Base-by-base conservation (phyloP, 176 grass and related monocot genomes). In the Themeda triandra region DNA sequence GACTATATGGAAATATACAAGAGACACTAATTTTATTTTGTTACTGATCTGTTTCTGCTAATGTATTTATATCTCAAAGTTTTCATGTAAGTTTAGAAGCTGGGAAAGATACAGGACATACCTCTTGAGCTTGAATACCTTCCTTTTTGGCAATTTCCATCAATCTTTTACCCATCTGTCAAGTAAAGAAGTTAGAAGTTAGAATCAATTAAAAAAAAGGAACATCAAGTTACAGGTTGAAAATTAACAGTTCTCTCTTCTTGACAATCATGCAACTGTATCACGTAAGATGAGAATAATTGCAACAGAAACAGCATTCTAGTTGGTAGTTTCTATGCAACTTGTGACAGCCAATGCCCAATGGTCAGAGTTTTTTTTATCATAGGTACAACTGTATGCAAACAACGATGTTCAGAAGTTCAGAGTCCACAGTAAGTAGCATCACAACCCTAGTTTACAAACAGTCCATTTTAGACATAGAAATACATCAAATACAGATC, bases 161-260 rank as follows among this genome's bases (percentile, higher is more conserved):
- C 88, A 99, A 90, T 83, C 97, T 94, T 82, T 99, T 99, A 75
- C 91, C 93, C 97, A 99, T 99, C 97, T 99, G 90, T 81, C 71
- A 28, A 84, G n/a, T 68, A 15, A n/a, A 87, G 14, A 80, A 75
- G 40, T 90, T 87, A 90, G 63, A 80, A 62, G 31, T 28, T 6
- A 32, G 8, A 41, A 41, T n/a, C n/a, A n/a, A n/a, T n/a, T n/a
- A n/a, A 82, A 76, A 83, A 0, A 17, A 66, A 66, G 69, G 79
- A 75, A 40, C 0, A 40, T 70, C 24, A 59, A n/a, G 36, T 78
- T 68, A 87, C 3, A 72, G 30, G 74, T 54, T 76, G 59, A 66
- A 69, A 54, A 19, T 30, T 54, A 30, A 42, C 25, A 78, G 27
- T 77, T 68, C 37, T 18, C 72, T 45, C 2, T 86, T 41, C 39